Evolutionary conservation across 1,284 basidiomycete species (phyloP).

Genomic region (Afroboletus lepidellus): DNA sequence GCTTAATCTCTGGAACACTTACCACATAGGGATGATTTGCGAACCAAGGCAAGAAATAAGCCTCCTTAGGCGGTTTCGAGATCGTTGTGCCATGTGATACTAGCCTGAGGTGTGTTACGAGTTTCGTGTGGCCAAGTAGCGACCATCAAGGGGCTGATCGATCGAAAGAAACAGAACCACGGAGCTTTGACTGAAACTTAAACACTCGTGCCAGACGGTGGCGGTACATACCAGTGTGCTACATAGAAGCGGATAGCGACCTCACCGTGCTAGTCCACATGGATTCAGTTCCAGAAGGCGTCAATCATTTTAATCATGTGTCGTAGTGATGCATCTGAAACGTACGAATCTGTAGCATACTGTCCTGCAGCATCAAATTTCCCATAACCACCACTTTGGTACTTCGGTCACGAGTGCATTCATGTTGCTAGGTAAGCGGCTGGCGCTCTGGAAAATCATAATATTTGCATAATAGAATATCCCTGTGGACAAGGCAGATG

Average conservation of each 20-base stretch:
- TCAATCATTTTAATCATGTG: neutral
- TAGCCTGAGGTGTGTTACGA: neutral
- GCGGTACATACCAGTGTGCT: neutral
- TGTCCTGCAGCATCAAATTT: neutral
- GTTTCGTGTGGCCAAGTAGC: neutral
- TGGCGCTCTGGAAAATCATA: no score
- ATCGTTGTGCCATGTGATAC: neutral
- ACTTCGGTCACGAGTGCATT: no score
- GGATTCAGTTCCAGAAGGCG: neutral
- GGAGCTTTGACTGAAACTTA: neutral
- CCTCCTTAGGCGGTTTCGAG: neutral
- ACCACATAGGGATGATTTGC: neutral
- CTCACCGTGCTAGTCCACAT: neutral
- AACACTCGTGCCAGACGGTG: no score
- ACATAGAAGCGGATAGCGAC: neutral
- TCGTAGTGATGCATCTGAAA: neutral
- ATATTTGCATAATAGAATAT: no score
- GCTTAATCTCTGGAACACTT: neutral
- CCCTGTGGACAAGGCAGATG: no score
- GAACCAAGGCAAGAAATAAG: neutral
- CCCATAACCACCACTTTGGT: no score
- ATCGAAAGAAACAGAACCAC: neutral
- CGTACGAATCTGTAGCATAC: neutral
- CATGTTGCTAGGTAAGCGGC: no score
- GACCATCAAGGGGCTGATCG: neutral